Percentiles rank a stretch among this genome's conserved stretches.
Conservation (phyloP, 208 protist species). For the Tritrichomonas foetus region DNA sequence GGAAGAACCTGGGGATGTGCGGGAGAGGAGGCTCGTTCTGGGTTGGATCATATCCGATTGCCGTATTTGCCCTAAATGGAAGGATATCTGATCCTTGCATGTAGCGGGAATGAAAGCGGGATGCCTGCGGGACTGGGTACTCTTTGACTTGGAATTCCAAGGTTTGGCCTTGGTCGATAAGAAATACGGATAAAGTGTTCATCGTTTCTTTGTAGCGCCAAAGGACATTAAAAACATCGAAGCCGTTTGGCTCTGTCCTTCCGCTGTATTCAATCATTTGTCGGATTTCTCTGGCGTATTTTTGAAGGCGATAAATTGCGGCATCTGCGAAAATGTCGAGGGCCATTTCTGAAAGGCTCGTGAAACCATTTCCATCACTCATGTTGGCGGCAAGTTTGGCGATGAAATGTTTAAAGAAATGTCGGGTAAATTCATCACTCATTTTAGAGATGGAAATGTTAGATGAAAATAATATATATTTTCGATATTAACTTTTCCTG, state of each 20-base stretch:
- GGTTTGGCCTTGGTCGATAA: background rate
- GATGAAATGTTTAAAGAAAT: background rate
- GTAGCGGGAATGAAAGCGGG: background rate
- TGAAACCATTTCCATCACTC: background rate
- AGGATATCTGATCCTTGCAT: background rate
- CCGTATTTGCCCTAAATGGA: background rate
- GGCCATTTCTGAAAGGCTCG: background rate
- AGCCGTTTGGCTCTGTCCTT: background rate
- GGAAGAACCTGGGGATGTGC: background rate
- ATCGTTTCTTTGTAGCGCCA: background rate
- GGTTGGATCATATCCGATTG: background rate
- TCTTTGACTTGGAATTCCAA: background rate
- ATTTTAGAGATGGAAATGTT: background rate
- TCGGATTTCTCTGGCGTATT: background rate
- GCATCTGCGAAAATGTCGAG: background rate
- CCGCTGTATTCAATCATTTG: background rate
- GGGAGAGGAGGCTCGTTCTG: background rate
- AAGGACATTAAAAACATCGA: background rate
- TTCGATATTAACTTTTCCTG: too few species aligned
- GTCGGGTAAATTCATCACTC: background rate
- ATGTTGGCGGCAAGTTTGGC: background rate
- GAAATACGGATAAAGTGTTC: background rate
- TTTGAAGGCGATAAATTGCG: background rate
- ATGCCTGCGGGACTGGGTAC: background rate
- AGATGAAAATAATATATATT: too few species aligned